Conservation (phyloP, 768 basidiomycete species). For the Phaffia australis region DNA sequence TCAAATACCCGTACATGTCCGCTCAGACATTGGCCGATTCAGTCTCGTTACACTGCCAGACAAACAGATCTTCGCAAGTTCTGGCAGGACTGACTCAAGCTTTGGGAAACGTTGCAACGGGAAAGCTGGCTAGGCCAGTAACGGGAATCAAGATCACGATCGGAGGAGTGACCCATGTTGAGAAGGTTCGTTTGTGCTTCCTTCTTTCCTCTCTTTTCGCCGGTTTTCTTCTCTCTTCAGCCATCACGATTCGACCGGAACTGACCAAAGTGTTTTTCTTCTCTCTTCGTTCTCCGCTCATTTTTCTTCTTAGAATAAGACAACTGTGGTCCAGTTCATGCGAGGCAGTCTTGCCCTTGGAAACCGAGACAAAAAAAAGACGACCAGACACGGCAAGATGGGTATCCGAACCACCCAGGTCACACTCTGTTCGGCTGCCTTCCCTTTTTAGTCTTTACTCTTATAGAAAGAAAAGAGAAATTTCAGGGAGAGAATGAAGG, state of each 20-base stretch:
- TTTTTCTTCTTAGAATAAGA: neutral
- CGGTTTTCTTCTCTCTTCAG: neutral
- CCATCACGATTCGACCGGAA: neutral
- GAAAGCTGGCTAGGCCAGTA: conserved; percentile 12
- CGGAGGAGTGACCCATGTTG: conserved; percentile 11
- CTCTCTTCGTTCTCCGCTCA: neutral
- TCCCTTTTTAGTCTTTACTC: conserved; percentile 9
- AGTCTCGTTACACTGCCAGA: neutral
- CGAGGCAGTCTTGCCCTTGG: conserved; percentile 9
- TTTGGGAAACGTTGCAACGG: conserved; percentile 17
- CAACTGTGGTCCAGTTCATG: conserved; percentile 8
- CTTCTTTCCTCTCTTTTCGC: neutral
- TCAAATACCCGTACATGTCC: conserved; percentile 25
- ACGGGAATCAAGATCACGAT: conserved; percentile 23
- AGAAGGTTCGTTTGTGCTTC: conserved; percentile 16
- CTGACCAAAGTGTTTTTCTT: neutral
- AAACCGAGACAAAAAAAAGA: neutral
- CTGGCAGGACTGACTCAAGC: conserved; percentile 14
- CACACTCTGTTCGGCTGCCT: conserved; percentile 13
- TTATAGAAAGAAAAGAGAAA: no score
- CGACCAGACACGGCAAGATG: conserved; percentile 6
- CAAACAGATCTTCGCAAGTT: conserved; percentile 7
- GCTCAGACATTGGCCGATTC: conserved; percentile 16
- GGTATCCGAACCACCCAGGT: conserved; percentile 21
- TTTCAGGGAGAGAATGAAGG: no score